These are phyloP conservation scores for Berberis vulgaris DNA, from an alignment of 164 flowering plant genomes.

Conservation along the genomic window DNA sequence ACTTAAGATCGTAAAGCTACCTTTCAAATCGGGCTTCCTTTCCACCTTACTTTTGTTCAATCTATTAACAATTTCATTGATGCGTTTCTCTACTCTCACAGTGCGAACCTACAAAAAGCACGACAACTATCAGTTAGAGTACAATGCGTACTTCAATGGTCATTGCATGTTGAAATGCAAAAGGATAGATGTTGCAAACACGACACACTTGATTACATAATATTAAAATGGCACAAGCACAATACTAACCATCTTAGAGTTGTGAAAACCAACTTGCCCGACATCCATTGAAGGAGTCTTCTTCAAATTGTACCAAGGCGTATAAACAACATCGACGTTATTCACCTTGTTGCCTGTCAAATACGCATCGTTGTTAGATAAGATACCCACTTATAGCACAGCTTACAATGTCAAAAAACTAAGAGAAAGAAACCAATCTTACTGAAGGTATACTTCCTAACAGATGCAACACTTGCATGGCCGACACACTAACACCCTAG, in stretches of 20 bases:
- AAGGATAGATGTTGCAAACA: neutral
- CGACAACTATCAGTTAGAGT: neutral
- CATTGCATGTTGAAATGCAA: neutral
- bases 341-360: slow-evolving; percentile 91
- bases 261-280: slow-evolving; percentile 99
- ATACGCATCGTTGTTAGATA: neutral
- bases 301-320: slow-evolving; percentile 95
- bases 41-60: slow-evolving; percentile 89
- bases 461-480: too few species aligned
- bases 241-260: slow-evolving; percentile 58
- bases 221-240: neutral
- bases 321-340: slow-evolving; percentile 92
- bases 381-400: neutral
- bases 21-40: slow-evolving; percentile 82
- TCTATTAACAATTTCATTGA: slow-evolving; percentile 90
- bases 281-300: slow-evolving; percentile 98
- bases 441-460: too few species aligned
- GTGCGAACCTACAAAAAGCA: slow-evolving; percentile 63
- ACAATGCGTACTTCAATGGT: neutral
- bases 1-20: slow-evolving; percentile 20
- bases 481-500: too few species aligned
- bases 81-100: slow-evolving; percentile 88
- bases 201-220: neutral
- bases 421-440: too few species aligned
- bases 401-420: too few species aligned